Conservation (phyloP, 2,329 filamentous ascomycete genomes). For the Alternaria panax region DNA sequence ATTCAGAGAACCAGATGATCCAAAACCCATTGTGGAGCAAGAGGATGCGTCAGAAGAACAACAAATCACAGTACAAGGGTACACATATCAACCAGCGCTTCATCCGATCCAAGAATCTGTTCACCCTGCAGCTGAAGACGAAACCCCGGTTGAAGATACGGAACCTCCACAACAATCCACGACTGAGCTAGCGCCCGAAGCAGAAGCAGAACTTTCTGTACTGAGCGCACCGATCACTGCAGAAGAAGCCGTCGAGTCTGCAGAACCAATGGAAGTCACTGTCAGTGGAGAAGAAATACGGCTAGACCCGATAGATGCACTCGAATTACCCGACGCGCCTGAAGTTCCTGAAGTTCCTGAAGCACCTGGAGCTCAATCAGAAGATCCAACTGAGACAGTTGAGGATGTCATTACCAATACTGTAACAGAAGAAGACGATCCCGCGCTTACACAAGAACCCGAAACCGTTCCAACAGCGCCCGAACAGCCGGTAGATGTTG, state of each 20-base stretch:
- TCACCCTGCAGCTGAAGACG: not conserved
- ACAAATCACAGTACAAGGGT: slow-evolving; percentile 2
- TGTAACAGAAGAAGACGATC: not conserved
- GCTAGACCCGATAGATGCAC: not conserved
- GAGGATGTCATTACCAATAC: not conserved
- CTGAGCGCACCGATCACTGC: not conserved
- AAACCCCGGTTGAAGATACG: not conserved
- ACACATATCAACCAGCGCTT: slow-evolving; percentile 1
- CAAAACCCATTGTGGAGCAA: slow-evolving; percentile 4
- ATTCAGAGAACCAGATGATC: slow-evolving; percentile 13
- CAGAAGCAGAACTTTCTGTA: slow-evolving; percentile 2
- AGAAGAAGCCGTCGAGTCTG: not conserved
- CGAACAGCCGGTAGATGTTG: slow-evolving; percentile 4
- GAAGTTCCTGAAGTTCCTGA: not conserved
- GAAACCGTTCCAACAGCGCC: not conserved
- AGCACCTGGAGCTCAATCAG: slow-evolving; percentile 3
- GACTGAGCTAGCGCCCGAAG: not conserved
- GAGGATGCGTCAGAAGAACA: slow-evolving; percentile 5
- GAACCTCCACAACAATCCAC: not conserved
- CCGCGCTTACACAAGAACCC: not conserved
- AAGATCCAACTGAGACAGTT: not conserved
- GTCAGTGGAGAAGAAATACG: slow-evolving; percentile 1
- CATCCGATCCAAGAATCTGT: slow-evolving; percentile 2
- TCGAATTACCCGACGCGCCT: not conserved
- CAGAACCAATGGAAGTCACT: slow-evolving; percentile 2